Percentiles rank a stretch among this genome's conserved stretches.
phyloP scores from a whole-genome alignment of 2,329 filamentous ascomycete species.

The Hypoxylon sp. region DNA sequence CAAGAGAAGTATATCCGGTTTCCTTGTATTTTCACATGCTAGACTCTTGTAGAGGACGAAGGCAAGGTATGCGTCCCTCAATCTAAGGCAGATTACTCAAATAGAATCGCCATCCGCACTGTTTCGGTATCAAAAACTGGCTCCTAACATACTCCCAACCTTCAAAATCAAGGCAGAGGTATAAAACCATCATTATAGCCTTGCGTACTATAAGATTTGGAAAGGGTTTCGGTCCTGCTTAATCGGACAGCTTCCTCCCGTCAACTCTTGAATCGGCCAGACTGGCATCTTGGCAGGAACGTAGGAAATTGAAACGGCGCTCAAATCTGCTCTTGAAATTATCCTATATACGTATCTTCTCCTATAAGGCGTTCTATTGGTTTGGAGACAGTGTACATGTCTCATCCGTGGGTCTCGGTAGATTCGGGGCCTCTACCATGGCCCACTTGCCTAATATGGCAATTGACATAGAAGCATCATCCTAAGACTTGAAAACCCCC shows the following conservation, averaged over 20 bases:
- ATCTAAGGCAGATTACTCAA: neutral
- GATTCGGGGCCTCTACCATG: neutral
- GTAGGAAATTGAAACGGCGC: neutral
- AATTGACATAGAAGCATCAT: conserved; percentile 8
- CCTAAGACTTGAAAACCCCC: neutral
- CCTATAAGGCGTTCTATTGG: neutral
- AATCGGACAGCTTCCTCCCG: neutral
- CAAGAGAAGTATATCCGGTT: neutral
- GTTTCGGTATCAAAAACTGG: neutral
- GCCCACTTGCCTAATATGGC: neutral
- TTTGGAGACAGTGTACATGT: neutral
- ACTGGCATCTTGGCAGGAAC: neutral
- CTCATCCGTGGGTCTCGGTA: neutral
- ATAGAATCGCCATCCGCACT: neutral
- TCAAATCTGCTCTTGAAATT: neutral
- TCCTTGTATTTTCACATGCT: neutral
- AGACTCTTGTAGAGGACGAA: too few species aligned
- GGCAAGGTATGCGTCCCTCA: neutral
- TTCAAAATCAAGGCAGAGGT: neutral
- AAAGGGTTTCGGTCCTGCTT: neutral
- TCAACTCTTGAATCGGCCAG: neutral
- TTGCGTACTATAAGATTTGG: neutral
- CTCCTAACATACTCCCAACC: too few species aligned
- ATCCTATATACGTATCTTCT: neutral
- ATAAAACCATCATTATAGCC: neutral